Conservation (phyloP, 2,329 filamentous ascomycete genomes). For the Escovopsis sp. region DNA sequence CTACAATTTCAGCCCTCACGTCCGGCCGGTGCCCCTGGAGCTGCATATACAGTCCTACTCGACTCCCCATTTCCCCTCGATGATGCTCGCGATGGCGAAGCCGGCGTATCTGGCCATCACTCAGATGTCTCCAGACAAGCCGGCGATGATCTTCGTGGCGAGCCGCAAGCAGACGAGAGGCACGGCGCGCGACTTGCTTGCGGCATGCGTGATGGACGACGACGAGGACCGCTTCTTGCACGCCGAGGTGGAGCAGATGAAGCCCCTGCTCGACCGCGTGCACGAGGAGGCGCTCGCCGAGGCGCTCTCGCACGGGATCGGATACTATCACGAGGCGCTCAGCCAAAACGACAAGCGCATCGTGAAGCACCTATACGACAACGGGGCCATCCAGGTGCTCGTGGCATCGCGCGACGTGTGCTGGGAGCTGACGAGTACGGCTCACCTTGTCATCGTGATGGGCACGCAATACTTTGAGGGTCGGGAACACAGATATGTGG, state of each 20-base stretch:
- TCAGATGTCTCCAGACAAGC: constrained; percentile 77
- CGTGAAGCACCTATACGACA: constrained; percentile 78
- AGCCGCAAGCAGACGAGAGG: constrained; percentile 83
- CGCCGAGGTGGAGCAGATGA: constrained; percentile 65
- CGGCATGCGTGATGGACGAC: constrained; percentile 76
- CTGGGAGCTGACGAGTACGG: constrained; percentile 82
- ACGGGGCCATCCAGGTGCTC: constrained; percentile 79
- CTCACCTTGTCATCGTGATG: constrained; percentile 91
- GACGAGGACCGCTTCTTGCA: constrained; percentile 91
- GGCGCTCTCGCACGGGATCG: constrained; percentile 82
- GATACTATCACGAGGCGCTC: constrained; percentile 92
- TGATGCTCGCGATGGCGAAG: constrained; percentile 98
- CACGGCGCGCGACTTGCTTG: constrained; percentile 73
- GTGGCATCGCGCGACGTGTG: constrained; percentile 69
- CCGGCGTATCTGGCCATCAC: constrained; percentile 81
- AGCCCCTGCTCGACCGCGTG: constrained; percentile 65
- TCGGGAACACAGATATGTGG: constrained; percentile 89
- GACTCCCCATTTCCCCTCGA: constrained; percentile 89
- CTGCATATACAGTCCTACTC: constrained; percentile 91
- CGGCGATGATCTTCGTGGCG: constrained; percentile 81
- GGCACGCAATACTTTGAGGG: constrained; percentile 96
- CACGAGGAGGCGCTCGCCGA: constrained; percentile 79
- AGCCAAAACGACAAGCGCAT: constrained; percentile 82
- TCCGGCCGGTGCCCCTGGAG: constrained; percentile 77
- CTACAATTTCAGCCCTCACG: constrained; percentile 93